A percentile compares a stretch with the other conserved stretches of the same genome.
These are phyloP conservation scores for Casuarina equisetifolia DNA, from an alignment of 306 rosid species.

Conservation along the genomic window DNA sequence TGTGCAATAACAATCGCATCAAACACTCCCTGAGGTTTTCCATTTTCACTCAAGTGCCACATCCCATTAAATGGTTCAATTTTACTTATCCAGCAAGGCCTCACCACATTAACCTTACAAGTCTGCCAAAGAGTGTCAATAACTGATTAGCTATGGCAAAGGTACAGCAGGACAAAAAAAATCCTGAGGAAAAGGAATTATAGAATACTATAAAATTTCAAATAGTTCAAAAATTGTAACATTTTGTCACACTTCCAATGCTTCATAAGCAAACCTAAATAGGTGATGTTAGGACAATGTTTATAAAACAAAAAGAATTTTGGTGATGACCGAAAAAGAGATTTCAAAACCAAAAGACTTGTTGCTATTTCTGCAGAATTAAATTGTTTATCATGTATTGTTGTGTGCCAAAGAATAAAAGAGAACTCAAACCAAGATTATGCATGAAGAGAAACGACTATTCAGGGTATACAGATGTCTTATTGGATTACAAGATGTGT, in stretches of 20 bases:
- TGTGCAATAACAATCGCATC: conserved; percentile 93
- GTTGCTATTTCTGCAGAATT: too few relatives aligned
- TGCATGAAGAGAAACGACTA: too few relatives aligned
- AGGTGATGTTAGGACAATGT: too few relatives aligned
- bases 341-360: too few relatives aligned
- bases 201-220: not conserved
- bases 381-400: too few relatives aligned
- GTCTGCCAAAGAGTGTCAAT: conserved; percentile 47
- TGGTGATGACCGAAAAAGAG: too few relatives aligned
- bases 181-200: not conserved
- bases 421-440: too few relatives aligned
- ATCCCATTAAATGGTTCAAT: conserved; percentile 89
- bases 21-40: conserved; percentile 76
- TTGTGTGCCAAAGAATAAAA: too few relatives aligned
- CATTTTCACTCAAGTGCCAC: conserved; percentile 96
- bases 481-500: too few relatives aligned
- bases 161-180: conserved; percentile 7
- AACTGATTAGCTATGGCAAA: conserved; percentile 25
- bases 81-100: conserved; percentile 91
- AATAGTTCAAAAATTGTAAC: not conserved
- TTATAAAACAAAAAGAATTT: too few relatives aligned
- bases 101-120: conserved; percentile 60
- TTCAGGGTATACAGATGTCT: too few relatives aligned
- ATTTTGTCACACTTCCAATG: not conserved
- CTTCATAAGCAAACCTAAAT: too few relatives aligned